Percentiles rank a stretch among this genome's conserved stretches.
Conservation (phyloP, 345 rosid genomes). For the Acer campestre region DNA sequence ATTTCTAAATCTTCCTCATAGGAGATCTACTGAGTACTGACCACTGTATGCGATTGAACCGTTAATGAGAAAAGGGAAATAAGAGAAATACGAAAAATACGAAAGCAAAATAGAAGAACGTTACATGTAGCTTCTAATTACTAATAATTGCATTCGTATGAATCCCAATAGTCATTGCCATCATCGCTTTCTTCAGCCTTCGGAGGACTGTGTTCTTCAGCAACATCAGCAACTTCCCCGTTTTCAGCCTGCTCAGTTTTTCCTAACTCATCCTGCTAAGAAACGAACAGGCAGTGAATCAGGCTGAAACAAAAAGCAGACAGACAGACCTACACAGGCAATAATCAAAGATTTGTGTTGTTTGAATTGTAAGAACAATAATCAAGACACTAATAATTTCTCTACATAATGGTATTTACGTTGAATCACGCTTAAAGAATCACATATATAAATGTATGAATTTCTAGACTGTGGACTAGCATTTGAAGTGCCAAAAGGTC, state of each 20-base stretch:
- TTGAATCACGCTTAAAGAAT: neutral
- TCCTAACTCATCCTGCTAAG: constrained; percentile 43
- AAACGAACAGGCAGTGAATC: neutral
- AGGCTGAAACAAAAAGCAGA: neutral
- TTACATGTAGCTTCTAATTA: neutral
- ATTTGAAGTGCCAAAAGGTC: neutral
- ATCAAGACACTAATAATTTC: no score
- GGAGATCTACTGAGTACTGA: neutral
- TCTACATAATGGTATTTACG: neutral
- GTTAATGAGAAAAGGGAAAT: neutral
- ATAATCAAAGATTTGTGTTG: neutral
- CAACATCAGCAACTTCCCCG: constrained; percentile 26
- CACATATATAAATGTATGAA: neutral
- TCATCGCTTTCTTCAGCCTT: constrained; percentile 33
- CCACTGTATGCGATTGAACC: neutral
- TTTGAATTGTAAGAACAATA: no score
- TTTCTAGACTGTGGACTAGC: neutral
- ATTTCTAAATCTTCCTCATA: neutral
- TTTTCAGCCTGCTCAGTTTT: constrained; percentile 31
- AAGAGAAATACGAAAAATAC: no score
- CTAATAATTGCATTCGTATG: constrained; percentile 32
- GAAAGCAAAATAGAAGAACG: neutral
- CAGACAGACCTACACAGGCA: neutral
- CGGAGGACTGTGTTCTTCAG: constrained; percentile 26
- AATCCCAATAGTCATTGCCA: constrained; percentile 31